These are phyloP conservation scores for Tolypocladium cylindrosporum DNA, from an alignment of 2,329 filamentous ascomycete genomes.

Conservation along the genomic window DNA sequence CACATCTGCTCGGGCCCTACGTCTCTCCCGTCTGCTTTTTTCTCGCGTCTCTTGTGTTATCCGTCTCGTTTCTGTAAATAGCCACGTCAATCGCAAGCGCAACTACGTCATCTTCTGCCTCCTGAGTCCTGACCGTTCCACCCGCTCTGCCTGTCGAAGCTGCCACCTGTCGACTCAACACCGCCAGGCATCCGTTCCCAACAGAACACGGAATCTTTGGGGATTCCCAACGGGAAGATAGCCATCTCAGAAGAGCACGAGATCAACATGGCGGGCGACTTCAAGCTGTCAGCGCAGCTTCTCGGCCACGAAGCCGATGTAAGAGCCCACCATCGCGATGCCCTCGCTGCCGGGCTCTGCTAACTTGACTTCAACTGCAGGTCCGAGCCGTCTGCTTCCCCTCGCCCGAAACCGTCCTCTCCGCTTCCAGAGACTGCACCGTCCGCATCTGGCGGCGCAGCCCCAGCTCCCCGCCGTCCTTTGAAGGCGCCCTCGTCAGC, in stretches of 20 bases:
- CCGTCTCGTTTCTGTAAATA: neutral
- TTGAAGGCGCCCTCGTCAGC: constrained; percentile 67
- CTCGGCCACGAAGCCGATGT: constrained; percentile 91
- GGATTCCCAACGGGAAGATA: neutral
- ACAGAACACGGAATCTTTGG: neutral
- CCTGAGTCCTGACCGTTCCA: too few relatives aligned
- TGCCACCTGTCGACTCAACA: neutral
- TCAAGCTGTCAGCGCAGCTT: constrained; percentile 87
- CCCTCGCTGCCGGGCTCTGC: neutral
- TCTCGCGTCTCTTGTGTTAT: neutral
- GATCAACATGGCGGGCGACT: constrained; percentile 62
- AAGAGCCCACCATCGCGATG: constrained; percentile 9
- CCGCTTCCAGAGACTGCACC: constrained; percentile 84
- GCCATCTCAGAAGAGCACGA: neutral
- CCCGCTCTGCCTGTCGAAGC: neutral
- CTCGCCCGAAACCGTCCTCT: constrained; percentile 60
- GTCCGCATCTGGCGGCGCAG: constrained; percentile 76
- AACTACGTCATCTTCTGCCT: neutral
- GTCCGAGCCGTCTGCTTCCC: constrained; percentile 82
- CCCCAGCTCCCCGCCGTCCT: constrained; percentile 55
- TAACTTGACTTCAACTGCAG: constrained; percentile 33
- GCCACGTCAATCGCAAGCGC: neutral
- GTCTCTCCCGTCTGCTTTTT: neutral
- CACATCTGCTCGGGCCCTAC: neutral
- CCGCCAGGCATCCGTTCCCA: neutral